Conservation (phyloP, 208 protist genomes). For the Kentomonas sorsogonicus region DNA sequence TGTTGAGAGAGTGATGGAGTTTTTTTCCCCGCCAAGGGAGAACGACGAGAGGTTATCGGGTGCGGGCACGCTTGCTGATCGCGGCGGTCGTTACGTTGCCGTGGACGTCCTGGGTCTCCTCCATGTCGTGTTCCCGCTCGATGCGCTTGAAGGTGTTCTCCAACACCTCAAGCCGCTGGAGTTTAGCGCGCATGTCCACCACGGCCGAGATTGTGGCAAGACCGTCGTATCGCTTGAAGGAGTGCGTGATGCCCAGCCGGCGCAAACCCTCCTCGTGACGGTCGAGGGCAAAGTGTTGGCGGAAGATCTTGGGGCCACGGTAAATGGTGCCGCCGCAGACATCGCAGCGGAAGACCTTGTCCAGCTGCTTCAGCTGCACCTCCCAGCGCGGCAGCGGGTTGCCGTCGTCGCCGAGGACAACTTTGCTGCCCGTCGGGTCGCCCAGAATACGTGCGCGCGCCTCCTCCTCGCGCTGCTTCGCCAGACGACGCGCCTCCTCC, state of each 20-base stretch:
- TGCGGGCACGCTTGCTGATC: constrained; percentile 59
- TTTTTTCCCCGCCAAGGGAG: too few species aligned
- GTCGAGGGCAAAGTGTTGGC: constrained; percentile 80
- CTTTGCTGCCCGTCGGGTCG: too few species aligned
- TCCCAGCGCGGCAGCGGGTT: constrained; percentile 79
- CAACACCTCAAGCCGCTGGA: constrained; percentile 26
- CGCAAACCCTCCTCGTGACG: constrained; percentile 78
- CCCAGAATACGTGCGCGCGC: too few species aligned
- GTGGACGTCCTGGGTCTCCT: constrained; percentile 79
- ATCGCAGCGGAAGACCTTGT: constrained; percentile 77
- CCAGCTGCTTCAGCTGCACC: constrained; percentile 72
- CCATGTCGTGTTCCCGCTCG: constrained; percentile 59
- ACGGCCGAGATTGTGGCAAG: constrained; percentile 69
- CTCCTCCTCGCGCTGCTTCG: constrained; percentile 16
- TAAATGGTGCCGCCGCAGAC: constrained; percentile 86
- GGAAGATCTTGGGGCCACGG: constrained; percentile 78
- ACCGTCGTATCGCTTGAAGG: constrained; percentile 70
- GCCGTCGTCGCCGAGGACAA: constrained; percentile 71
- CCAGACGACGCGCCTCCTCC: too few species aligned
- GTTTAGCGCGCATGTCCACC: constrained; percentile 72
- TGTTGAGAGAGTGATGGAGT: too few species aligned
- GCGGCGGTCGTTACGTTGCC: constrained; percentile 73
- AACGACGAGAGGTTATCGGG: constrained; percentile 10
- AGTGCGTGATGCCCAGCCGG: constrained; percentile 58
- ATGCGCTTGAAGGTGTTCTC: constrained; percentile 50